These are phyloP conservation scores for Pyracantha coccinea DNA, from an alignment of 331 rosid genomes.

Conservation along the genomic window DNA sequence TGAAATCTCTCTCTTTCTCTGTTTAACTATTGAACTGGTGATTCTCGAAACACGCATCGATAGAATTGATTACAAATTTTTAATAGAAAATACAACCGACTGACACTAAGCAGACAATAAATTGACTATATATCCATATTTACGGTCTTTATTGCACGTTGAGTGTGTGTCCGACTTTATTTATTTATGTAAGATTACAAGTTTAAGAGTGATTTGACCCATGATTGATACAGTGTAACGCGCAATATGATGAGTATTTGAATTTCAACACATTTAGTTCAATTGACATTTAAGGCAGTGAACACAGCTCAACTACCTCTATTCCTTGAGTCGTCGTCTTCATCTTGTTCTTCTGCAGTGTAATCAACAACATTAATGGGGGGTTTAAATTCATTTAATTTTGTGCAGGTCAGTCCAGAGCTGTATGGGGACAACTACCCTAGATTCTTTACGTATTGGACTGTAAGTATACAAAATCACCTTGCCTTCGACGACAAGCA, in stretches of 20 bases:
- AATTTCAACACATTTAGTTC: not conserved
- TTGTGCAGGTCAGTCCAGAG: slow-evolving; percentile 93
- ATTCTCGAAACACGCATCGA: not conserved
- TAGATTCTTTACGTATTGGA: slow-evolving; percentile 98
- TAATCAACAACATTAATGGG: not conserved
- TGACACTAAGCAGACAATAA: too few species aligned
- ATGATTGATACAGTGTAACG: not conserved
- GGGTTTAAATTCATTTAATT: slow-evolving; percentile 25
- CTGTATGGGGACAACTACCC: slow-evolving; percentile 95
- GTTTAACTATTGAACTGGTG: not conserved
- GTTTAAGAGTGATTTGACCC: too few species aligned
- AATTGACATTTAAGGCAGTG: slow-evolving; percentile 29
- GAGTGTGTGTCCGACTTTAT: too few species aligned
- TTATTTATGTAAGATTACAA: too few species aligned
- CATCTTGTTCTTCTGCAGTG: slow-evolving; percentile 10
- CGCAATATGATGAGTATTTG: not conserved
- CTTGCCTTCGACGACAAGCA: not conserved
- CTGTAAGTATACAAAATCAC: slow-evolving; percentile 42
- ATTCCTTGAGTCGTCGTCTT: not conserved
- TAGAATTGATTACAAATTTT: not conserved
- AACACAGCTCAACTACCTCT: slow-evolving; percentile 37
- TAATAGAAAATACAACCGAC: too few species aligned
- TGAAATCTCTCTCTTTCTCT: not conserved
- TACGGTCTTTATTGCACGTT: too few species aligned
- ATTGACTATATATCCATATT: too few species aligned